These are phyloP conservation scores for Microstegium vimineum DNA, from an alignment of 176 grass and related monocot species.

Conservation along the genomic window DNA sequence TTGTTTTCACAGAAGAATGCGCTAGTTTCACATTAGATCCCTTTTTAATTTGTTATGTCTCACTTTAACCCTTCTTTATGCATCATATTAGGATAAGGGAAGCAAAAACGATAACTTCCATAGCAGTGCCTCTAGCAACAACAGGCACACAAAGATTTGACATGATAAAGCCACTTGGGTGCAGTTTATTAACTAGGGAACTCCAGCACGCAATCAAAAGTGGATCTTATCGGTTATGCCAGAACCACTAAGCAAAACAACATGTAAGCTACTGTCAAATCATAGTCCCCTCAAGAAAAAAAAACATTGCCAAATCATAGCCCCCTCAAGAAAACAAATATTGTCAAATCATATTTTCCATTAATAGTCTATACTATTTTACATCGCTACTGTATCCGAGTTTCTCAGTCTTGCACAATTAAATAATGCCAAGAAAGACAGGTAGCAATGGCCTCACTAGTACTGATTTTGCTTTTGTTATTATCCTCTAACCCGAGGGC, in stretches of 20 bases:
- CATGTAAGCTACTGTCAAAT: neutral
- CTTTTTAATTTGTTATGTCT: neutral
- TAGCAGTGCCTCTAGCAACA: neutral
- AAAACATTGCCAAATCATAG: neutral
- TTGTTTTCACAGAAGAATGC: neutral
- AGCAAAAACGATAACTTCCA: neutral
- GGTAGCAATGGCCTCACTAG: neutral
- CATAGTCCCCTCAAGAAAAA: too few relatives aligned
- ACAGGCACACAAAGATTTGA: neutral
- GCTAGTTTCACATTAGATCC: neutral
- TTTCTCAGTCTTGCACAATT: neutral
- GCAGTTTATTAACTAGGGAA: neutral
- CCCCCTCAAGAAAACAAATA: neutral
- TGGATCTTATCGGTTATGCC: neutral
- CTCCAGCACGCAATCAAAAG: neutral
- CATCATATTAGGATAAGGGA: neutral
- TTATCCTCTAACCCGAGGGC: neutral
- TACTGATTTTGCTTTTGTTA: neutral
- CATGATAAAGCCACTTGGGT: neutral
- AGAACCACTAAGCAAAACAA: neutral
- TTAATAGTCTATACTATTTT: neutral
- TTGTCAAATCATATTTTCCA: neutral
- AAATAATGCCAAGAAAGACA: neutral
- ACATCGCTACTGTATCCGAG: neutral
- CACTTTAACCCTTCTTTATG: neutral